A percentile compares a stretch with the other conserved stretches of the same genome.
phyloP scores from a whole-genome alignment of 192 early-diverging fungal genomes.

The Jimgerdemannia flammicorona region DNA sequence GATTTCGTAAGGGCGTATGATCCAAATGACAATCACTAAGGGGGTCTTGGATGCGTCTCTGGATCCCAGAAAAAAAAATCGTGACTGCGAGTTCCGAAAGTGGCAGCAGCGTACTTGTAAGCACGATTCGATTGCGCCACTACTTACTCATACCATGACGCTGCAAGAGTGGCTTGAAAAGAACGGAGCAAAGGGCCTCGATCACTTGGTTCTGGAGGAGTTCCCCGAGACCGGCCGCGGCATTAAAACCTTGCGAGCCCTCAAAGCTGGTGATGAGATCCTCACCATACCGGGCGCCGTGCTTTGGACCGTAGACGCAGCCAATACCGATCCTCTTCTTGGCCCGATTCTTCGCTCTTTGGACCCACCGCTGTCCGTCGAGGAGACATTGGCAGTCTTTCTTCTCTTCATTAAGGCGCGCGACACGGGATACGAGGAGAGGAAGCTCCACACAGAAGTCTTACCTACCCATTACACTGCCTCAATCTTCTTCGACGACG shows the following conservation, averaged over 20 bases:
- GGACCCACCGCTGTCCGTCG: conserved; percentile 14
- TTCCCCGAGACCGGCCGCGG: conserved; percentile 30
- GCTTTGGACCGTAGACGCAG: conserved; percentile 24
- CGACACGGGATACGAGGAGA: not conserved
- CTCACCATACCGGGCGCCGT: conserved; percentile 11
- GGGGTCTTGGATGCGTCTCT: too few species aligned
- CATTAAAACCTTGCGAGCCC: conserved; percentile 10
- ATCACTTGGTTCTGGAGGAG: conserved; percentile 1
- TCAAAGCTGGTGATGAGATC: conserved; percentile 4
- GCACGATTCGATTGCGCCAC: too few species aligned
- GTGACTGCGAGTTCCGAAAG: too few species aligned
- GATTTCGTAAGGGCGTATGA: too few species aligned
- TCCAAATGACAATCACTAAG: too few species aligned
- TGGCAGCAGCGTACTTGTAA: too few species aligned
- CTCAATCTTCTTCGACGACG: conserved; percentile 20
- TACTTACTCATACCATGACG: too few species aligned
- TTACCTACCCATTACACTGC: conserved; percentile 23
- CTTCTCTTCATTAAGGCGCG: conserved; percentile 25
- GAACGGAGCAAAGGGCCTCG: conserved; percentile 7
- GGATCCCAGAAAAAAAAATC: too few species aligned
- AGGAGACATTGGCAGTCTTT: conserved; percentile 26
- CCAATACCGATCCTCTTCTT: conserved; percentile 20
- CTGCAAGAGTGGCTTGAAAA: conserved; percentile 9
- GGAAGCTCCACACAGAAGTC: conserved; percentile 13
- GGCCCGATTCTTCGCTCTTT: conserved; percentile 11